Conservation (phyloP, 208 protist species). For the Vickermania ingenoplastis region DNA sequence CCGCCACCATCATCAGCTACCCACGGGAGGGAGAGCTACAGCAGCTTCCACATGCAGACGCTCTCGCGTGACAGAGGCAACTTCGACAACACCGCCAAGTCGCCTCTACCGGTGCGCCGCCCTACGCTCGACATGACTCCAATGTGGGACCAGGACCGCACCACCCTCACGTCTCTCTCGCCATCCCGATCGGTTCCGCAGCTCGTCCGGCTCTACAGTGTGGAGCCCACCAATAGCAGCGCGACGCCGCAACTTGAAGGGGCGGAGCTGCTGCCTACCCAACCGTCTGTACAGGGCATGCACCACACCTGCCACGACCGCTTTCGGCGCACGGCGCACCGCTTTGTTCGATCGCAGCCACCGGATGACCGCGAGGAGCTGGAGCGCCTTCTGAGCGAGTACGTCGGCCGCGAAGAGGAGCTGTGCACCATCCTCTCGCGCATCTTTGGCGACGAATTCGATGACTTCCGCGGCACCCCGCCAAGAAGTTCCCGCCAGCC, state of each 20-base stretch:
- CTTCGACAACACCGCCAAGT: not conserved
- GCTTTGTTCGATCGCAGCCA: conserved; percentile 63
- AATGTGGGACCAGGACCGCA: not conserved
- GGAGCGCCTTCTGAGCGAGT: conserved; percentile 42
- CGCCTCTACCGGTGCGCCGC: not conserved
- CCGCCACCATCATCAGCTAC: not conserved
- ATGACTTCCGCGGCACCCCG: conserved; percentile 8
- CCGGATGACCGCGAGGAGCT: conserved; percentile 23
- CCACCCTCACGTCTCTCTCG: not conserved
- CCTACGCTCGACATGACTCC: not conserved
- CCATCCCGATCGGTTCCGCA: not conserved
- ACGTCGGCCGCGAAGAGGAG: conserved; percentile 47
- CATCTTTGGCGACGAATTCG: conserved; percentile 52
- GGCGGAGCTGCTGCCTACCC: conserved; percentile 52
- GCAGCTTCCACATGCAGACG: too few species aligned
- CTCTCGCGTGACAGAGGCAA: too few species aligned
- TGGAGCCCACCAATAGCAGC: conserved; percentile 2
- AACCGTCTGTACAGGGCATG: conserved; percentile 59
- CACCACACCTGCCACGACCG: conserved; percentile 14
- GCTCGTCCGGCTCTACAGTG: conserved; percentile 6
- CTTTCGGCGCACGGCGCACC: conserved; percentile 38
- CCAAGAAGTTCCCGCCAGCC: too few species aligned
- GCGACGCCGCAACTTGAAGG: conserved; percentile 41
- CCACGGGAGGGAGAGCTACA: not conserved
- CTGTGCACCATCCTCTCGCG: conserved; percentile 49